phyloP scores from a whole-genome alignment of 352 stramenopile genomes.

The Phytophthora lateralis region DNA sequence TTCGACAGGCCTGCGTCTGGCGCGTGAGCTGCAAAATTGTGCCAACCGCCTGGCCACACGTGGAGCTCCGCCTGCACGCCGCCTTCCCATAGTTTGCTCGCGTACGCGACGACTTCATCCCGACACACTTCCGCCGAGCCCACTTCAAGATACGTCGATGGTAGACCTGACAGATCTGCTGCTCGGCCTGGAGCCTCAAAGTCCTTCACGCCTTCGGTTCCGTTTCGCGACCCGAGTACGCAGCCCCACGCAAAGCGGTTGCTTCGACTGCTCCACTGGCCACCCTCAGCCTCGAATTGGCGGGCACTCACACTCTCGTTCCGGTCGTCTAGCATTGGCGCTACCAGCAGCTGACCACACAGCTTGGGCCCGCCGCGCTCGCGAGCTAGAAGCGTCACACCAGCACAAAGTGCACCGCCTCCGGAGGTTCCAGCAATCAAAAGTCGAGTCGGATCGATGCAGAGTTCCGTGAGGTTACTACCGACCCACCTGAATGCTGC shows the following conservation, averaged over 20 bases:
- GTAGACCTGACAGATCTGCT: conserved; percentile 21
- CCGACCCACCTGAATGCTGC: conserved; percentile 22
- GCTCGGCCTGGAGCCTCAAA: conserved; percentile 26
- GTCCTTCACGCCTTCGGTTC: conserved; percentile 20
- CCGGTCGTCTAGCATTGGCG: conserved; percentile 29
- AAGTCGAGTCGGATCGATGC: conserved; percentile 21
- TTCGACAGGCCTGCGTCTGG: conserved; percentile 28
- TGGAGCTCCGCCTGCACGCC: conserved; percentile 31
- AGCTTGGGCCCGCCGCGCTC: conserved; percentile 21
- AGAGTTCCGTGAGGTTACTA: conserved; percentile 12
- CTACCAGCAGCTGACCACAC: conserved; percentile 28
- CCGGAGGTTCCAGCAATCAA: conserved; percentile 33
- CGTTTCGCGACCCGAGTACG: conserved; percentile 17
- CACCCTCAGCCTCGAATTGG: conserved; percentile 32
- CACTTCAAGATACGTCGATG: conserved; percentile 29
- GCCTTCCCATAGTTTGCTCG: conserved; percentile 27
- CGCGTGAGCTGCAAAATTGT: conserved; percentile 28
- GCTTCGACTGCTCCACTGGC: conserved; percentile 19
- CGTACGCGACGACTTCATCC: conserved; percentile 32
- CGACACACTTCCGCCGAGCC: conserved; percentile 32
- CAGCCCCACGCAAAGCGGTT: conserved; percentile 26
- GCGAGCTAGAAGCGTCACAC: conserved; percentile 23
- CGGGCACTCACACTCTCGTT: conserved; percentile 24
- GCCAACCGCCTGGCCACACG: conserved; percentile 30
- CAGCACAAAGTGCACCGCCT: conserved; percentile 28